Conservation (phyloP, 768 basidiomycete species). For the Amanita pallidorosea region DNA sequence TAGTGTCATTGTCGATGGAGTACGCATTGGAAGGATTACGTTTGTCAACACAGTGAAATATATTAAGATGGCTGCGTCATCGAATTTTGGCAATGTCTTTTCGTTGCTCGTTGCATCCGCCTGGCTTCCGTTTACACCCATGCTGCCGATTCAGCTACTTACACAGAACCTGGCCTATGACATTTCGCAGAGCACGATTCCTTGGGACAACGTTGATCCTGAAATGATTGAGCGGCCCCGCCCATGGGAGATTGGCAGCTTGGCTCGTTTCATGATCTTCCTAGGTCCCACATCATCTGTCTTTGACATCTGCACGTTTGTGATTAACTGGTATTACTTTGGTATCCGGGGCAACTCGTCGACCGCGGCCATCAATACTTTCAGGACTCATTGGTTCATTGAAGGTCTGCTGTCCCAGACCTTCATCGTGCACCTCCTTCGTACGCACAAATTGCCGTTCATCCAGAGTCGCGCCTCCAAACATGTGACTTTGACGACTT, state of each 20-base stretch:
- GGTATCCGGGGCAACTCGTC: constrained; percentile 16
- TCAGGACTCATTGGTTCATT: constrained; percentile 23
- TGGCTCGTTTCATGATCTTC: constrained; percentile 23
- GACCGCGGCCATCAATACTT: constrained; percentile 19
- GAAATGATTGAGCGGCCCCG: constrained; percentile 21
- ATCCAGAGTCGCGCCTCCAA: constrained; percentile 1
- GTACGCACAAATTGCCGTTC: constrained; percentile 4
- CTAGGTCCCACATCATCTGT: constrained; percentile 24
- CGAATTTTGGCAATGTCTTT: constrained; percentile 18
- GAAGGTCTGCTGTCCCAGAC: constrained; percentile 24
- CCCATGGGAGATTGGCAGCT: constrained; percentile 22
- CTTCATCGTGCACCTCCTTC: constrained; percentile 1
- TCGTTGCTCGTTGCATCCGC: constrained; percentile 19
- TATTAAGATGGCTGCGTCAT: constrained; percentile 26
- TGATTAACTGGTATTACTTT: constrained; percentile 22
- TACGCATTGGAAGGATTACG: constrained; percentile 13
- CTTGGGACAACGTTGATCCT: constrained; percentile 27
- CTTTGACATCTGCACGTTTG: constrained; percentile 20
- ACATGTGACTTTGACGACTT: not conserved
- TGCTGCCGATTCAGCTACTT: constrained; percentile 21
- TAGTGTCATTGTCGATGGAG: constrained; percentile 17
- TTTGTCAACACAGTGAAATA: constrained; percentile 25
- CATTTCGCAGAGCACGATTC: constrained; percentile 25
- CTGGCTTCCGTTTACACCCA: constrained; percentile 26
- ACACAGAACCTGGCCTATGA: constrained; percentile 23